Evolutionary conservation across 805 yeast species (phyloP).

Genomic region (Metahyphopichia silvanorum): DNA sequence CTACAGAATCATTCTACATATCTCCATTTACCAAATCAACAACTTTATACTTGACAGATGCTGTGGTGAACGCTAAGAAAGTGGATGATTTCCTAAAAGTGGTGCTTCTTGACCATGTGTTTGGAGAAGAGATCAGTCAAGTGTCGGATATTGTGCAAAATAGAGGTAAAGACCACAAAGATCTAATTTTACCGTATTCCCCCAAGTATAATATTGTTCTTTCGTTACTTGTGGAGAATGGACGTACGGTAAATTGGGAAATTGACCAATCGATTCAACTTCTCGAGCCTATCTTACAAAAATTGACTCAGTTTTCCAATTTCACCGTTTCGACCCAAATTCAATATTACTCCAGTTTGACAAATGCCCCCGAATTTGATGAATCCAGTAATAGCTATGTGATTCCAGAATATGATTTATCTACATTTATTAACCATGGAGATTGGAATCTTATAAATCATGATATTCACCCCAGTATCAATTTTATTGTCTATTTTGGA

Average conservation of each 20-base stretch:
- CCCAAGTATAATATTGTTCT: conserved; percentile 74
- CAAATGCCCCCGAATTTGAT: conserved; percentile 19
- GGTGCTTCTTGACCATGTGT: conserved; percentile 37
- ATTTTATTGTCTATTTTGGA: conserved; percentile 70
- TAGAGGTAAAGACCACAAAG: conserved; percentile 12
- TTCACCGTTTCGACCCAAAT: conserved; percentile 79
- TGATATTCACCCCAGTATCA: conserved; percentile 62
- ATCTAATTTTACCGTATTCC: conserved; percentile 51
- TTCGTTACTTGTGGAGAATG: conserved; percentile 70
- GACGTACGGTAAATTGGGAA: conserved; percentile 70
- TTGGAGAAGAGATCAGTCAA: conserved; percentile 33
- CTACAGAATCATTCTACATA: conserved; percentile 13
- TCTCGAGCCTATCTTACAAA: conserved; percentile 54
- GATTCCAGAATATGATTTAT: conserved; percentile 51
- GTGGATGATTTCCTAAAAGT: conserved; percentile 35
- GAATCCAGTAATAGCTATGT: conserved; percentile 21
- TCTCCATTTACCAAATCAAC: conserved; percentile 37
- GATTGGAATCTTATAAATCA: conserved; percentile 72
- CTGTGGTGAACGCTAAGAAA: conserved; percentile 17
- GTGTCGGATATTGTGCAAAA: conserved; percentile 16
- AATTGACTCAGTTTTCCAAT: conserved; percentile 56
- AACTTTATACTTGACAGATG: conserved; percentile 25
- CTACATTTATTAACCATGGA: conserved; percentile 79
- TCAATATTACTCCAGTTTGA: conserved; percentile 58
- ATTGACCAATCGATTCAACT: conserved; percentile 50